phyloP scores from a whole-genome alignment of 2,329 filamentous ascomycete species.

The Myriosclerotinia curreyana region DNA sequence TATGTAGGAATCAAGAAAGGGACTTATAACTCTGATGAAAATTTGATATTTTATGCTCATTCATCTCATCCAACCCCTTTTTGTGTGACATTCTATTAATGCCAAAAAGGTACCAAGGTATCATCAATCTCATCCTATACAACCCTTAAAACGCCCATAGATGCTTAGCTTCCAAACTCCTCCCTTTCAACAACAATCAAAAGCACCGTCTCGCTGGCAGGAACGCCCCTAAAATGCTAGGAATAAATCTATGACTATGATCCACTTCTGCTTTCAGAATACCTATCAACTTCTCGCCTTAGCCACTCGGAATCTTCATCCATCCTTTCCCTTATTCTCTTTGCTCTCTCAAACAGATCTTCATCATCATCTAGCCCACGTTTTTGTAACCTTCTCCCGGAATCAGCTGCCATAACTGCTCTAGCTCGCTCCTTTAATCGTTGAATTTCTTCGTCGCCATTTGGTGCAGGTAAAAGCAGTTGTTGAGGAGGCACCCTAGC shows the following conservation, averaged over 20 bases:
- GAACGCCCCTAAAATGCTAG: constrained; percentile 24
- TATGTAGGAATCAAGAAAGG: no score
- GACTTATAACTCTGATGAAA: background rate
- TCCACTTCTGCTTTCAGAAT: constrained; percentile 31
- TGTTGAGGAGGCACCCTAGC: constrained; percentile 22
- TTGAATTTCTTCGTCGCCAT: constrained; percentile 28
- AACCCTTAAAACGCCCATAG: constrained; percentile 26
- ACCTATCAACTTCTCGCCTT: constrained; percentile 32
- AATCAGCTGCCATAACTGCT: constrained; percentile 28
- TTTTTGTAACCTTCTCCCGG: constrained; percentile 24
- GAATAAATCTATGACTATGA: constrained; percentile 30
- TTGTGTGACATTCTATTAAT: constrained; percentile 14
- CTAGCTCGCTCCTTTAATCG: constrained; percentile 34
- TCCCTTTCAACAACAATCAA: constrained; percentile 12
- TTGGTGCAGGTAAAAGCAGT: constrained; percentile 16
- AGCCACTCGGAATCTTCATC: constrained; percentile 39
- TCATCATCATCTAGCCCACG: constrained; percentile 30
- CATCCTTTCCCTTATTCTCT: constrained; percentile 39
- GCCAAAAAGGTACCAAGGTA: constrained; percentile 24
- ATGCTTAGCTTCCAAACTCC: constrained; percentile 25
- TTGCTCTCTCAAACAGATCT: constrained; percentile 39
- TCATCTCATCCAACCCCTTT: constrained; percentile 4
- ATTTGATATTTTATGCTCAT: background rate
- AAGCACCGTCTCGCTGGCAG: constrained; percentile 1
- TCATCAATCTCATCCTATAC: constrained; percentile 24